Base-by-base conservation (phyloP, 805 yeast species). In the Soucietia sequanensis region DNA sequence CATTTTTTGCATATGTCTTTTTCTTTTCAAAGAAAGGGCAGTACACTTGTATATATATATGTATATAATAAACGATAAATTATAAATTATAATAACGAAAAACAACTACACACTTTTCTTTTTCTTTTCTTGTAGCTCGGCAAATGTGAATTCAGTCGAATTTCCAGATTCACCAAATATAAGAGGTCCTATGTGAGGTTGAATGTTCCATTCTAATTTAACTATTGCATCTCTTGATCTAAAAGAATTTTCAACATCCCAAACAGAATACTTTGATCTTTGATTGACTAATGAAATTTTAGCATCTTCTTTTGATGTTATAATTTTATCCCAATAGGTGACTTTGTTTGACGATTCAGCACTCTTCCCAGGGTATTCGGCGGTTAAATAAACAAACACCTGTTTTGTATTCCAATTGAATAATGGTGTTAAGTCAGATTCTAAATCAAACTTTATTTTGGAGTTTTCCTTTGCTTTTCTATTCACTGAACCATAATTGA, bases 401-500 rank as follows among this genome's bases (percentile, higher is more conserved):
- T 91, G 98, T 56, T 91, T 91, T 9, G 99, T 93, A 62, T 91
- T 93, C 96, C 97, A 91, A 60, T 84, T 89, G 74, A 90, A 90
- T 34, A 93, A 70, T 2, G 87, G 81, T 2, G 85, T 56, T 42
- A 91, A 68, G 59, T 91, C 96, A 1, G 71, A 68, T 5, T 77
- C 78, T 30, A 93, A 63, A 55, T 87, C 95, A 51, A 93, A 89
- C 9, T 64, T 62, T 25, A 89, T 58, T 47, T 73, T 76, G 38
- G 84, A 70, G 55, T 87, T 87, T 53, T 90, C 95, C 62, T 83
- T 89, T 33, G 85, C 81, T 44, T 70, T 74, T 33, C 81, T 78
- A 38, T 72, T 71, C 6, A 60, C 60, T 3, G 90, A 80, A 2
- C 96, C 96, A 52, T 72, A 82, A 40, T 73, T 69, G 47, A 78